Base-by-base conservation (phyloP, 192 early-diverging fungal genomes). In the Entophlyctis luteolus region DNA sequence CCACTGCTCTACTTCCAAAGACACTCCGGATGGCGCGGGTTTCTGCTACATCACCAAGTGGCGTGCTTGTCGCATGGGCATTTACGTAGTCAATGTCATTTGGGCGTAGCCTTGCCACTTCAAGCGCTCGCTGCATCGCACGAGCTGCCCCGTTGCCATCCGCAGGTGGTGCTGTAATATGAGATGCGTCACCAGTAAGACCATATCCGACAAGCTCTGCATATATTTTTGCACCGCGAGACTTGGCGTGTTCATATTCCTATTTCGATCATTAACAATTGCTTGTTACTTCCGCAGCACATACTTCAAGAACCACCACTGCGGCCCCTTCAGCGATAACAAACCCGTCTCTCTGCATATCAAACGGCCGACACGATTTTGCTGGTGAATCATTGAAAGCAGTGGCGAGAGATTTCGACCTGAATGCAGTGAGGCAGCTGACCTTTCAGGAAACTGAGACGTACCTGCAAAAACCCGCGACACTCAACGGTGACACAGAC, bases 241-340 rank as follows among this genome's bases (percentile, higher is more conserved):
- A 71, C 58, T 75, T 84, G 8, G 95, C 95, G 67, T 96, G 95
- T 47, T 91, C 88, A 55, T 84, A 85, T 67, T 94, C 92, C 71
- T 65, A 27, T 14, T 8, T 5, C 36, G 48, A 31, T 5, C 4
- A 12, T 27, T 39, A n/a, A 4, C 27, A n/a, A n/a, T n/a, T n/a
- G n/a, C n/a, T n/a, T n/a, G n/a, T n/a, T n/a, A n/a, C n/a, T n/a
- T n/a, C n/a, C n/a, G n/a, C n/a, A n/a, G n/a, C n/a, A n/a, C n/a
- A n/a, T 63, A 67, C 70, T 59, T 98, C 95, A 28, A 98, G 79
- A 0, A 98, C 89, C 33, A 98, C 77, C 8, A 91, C 81, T 0
- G 89, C 95, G 2, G 92, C 82, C 5, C 95, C 95, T 59, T 98
- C 95, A 16, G 92, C 91, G 33, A 98, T 93, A 2, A 96, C 96